Evolutionary conservation across 306 rosid species (phyloP).

Genomic region (Medicago ruthenica): DNA sequence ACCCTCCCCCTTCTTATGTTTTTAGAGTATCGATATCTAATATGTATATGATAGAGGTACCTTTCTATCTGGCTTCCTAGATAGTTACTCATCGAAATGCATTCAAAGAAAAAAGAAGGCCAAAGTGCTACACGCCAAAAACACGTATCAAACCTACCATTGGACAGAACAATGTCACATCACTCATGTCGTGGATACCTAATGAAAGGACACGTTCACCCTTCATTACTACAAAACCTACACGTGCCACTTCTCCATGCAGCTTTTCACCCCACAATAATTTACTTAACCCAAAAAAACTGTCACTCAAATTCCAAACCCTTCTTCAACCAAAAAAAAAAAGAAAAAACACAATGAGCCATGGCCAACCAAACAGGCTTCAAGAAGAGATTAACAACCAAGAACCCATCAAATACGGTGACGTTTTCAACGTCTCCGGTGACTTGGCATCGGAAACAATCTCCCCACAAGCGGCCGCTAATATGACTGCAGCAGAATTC

Average conservation of each 20-base stretch:
- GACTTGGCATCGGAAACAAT: conserved; percentile 51
- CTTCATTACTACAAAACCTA: neutral
- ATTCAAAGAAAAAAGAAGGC: too few species aligned
- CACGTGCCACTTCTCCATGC: conserved; percentile 19
- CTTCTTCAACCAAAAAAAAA: neutral
- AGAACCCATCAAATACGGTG: conserved; percentile 51
- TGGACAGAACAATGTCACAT: neutral
- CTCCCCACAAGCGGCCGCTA: conserved; percentile 46
- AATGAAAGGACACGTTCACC: conserved; percentile 2
- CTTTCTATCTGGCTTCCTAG: too few species aligned
- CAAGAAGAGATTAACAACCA: neutral
- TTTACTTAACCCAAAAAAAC: neutral
- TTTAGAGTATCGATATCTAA: too few species aligned
- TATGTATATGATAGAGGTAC: too few species aligned
- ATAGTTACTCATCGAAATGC: too few species aligned
- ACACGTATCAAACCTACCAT: neutral
- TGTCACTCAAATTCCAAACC: neutral
- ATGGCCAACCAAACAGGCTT: conserved; percentile 30
- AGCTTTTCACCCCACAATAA: neutral
- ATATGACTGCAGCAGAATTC: conserved; percentile 54
- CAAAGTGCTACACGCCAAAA: neutral
- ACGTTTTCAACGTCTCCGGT: conserved; percentile 55
- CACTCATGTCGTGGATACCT: neutral
- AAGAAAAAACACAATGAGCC: conserved; percentile 33
- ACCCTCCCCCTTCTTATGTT: too few species aligned